Base-by-base conservation (phyloP, 1,284 basidiomycete genomes). In the Taiwanofungus camphoratus region DNA sequence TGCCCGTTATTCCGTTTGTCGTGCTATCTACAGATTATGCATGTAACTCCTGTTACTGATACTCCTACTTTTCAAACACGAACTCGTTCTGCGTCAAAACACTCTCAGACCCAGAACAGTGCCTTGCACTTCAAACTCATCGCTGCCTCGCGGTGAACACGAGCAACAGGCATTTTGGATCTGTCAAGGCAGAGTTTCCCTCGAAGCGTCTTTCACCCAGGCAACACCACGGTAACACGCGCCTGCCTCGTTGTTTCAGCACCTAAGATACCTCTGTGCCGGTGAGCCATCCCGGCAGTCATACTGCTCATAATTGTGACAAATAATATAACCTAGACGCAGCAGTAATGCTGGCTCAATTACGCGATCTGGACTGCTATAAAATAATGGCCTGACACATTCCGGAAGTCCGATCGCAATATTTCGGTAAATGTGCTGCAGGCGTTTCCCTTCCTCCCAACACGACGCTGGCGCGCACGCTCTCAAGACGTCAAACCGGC, bases 141-240 rank as follows among this genome's bases (percentile, higher is more conserved):
- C 38, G 43, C 31, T 44, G 51, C 55, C 55, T 54, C 49, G 41
- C 51, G 44, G 51, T 37, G 40, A 49, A 53, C 55, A 57, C 51
- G 54, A 54, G 52, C 36, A 38, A 26, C 22, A 48, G 48, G 52
- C 52, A 39, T 52, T 49, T 49, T 33, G 35, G 33, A 38, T 40
- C 21, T 49, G 44, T 43, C 47, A 49, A 31, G 34, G 40, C 36
- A 23, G 27, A 20, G 30, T 31, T 21, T 21, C 36, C 27, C 36
- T 33, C 27, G 27, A 18, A 21, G 7, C 13, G n/a, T 24, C 24
- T 8, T 31, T 19, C 5, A 11, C 15, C 29, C 15, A 19, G 29
- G 27, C 22, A n/a, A 22, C 11, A 27, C 39, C 29, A 34, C 33
- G n/a, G 20, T 8, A 4, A 48, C 42, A 44, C 20, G 53, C 49